Evolutionary conservation across 2,329 filamentous ascomycete genomes (phyloP), one percentile per base, ranked within the genome.

Genomic region (Colletotrichum lini): DNA sequence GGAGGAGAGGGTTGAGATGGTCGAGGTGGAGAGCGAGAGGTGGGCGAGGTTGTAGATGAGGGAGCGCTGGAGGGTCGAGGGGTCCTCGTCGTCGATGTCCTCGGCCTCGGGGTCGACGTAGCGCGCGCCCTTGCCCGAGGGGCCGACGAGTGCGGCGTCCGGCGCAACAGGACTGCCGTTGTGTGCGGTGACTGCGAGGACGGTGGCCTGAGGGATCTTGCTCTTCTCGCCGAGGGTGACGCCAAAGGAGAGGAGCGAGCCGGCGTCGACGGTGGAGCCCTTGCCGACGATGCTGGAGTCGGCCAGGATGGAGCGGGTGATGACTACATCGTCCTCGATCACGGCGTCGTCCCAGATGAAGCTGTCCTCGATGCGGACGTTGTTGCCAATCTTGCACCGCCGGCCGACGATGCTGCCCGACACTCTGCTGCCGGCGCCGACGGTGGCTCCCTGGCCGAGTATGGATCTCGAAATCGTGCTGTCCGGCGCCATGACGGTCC

Each of bases 331-430:
- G 77, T 98, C 94, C 1, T 91, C 93, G 75, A 99, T 90, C 6
- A 88, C 88, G 0, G 90, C 91, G 76, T 95, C 89, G 76, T 98
- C 94, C 95, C 96, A 98, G 73, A 99, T 90, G 76, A 94, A 96
- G 26, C 94, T 92, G 75, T 94, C 88, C 58, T 93, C 88, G 72
- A 99, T 90, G 47, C 86, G 88, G 38, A 96, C 95, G 74, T 96
- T 94, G 75, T 90, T 92, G 8, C 96, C 96, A 75, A 99, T 96
- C 74, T 90, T 91, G 82, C 96, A 98, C 74, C 93, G 88, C 72
- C 93, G 89, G 42, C 96, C 96, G 71, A 99, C 91, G 57, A 96
- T 89, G 77, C 93, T 95, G 80, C 93, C 93, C 10, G 86, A 86
- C 42, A 99, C 88, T 0, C 84, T 87, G 74, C 89, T 93, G 53